These are phyloP conservation scores for Scenedesmus sp. DNA, from an alignment of 163 green algal genomes.

Conservation along the genomic window DNA sequence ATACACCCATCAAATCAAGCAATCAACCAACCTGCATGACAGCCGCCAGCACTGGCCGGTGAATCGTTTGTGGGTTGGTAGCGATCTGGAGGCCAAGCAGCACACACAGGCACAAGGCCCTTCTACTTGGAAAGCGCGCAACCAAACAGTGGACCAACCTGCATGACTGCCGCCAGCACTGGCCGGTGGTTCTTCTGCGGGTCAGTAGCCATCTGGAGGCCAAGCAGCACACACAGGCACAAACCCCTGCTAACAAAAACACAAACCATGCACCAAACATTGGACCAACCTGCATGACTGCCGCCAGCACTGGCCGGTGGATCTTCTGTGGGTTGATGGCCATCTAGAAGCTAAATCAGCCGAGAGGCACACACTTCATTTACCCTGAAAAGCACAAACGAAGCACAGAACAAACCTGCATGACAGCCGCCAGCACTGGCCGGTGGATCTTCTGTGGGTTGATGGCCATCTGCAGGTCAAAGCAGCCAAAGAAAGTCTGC, in stretches of 20 bases:
- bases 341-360: background rate
- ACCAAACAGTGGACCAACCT: background rate
- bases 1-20: no score
- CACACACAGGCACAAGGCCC: background rate
- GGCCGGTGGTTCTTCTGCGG: constrained; percentile 33
- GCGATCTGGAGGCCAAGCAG: background rate
- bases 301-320: background rate
- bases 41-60: background rate
- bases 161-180: constrained; percentile 32
- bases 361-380: background rate
- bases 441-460: constrained; percentile 38
- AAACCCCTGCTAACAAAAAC: no score
- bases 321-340: background rate
- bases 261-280: no score
- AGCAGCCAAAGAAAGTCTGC: constrained; percentile 49
- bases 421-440: constrained; percentile 25
- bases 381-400: no score
- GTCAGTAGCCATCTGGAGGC: constrained; percentile 12
- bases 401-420: constrained; percentile 9
- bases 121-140: no score
- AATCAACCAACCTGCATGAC: background rate
- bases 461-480: constrained; percentile 32
- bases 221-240: background rate
- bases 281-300: background rate
- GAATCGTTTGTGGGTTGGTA: background rate